These are phyloP conservation scores for Oidiodendron maius DNA, from an alignment of 495 filamentous ascomycete species.

Conservation along the genomic window DNA sequence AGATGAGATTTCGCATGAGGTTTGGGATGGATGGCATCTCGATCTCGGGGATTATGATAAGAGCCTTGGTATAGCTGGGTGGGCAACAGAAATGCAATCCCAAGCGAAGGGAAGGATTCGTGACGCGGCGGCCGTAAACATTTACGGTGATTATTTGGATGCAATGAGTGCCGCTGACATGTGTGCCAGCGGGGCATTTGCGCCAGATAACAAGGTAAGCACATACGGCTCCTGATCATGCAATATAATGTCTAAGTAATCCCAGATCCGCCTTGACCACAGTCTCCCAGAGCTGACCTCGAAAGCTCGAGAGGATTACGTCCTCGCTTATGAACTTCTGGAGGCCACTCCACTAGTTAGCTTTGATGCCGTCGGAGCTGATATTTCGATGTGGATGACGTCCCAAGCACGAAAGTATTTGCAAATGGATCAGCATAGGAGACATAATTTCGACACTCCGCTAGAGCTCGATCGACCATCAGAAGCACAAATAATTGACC, in stretches of 20 bases:
- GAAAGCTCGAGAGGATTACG: slow-evolving; percentile 57
- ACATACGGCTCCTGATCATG: neutral
- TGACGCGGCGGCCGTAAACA: slow-evolving; percentile 10
- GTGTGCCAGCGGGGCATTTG: slow-evolving; percentile 32
- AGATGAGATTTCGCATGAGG: slow-evolving; percentile 46
- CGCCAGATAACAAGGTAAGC: slow-evolving; percentile 32
- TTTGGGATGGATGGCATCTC: slow-evolving; percentile 52
- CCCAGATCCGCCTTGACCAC: slow-evolving; percentile 37
- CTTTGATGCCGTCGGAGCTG: slow-evolving; percentile 15
- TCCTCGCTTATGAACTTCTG: slow-evolving; percentile 55
- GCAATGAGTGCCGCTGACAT: slow-evolving; percentile 47
- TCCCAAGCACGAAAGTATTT: slow-evolving; percentile 23
- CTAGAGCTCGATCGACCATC: slow-evolving; percentile 10
- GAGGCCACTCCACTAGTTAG: slow-evolving; percentile 34
- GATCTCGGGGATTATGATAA: slow-evolving; percentile 41
- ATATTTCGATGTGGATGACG: slow-evolving; percentile 25
- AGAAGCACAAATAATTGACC: slow-evolving; percentile 10
- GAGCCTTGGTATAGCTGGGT: slow-evolving; percentile 20
- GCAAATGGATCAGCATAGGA: slow-evolving; percentile 16
- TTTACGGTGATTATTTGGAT: slow-evolving; percentile 28
- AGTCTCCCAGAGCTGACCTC: slow-evolving; percentile 52
- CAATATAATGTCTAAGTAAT: slow-evolving; percentile 8
- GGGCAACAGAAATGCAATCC: slow-evolving; percentile 4
- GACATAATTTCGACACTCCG: slow-evolving; percentile 16
- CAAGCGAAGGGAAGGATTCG: slow-evolving; percentile 5